Conservation (phyloP, 2,329 filamentous ascomycete species). For the Mariannaea elegans region DNA sequence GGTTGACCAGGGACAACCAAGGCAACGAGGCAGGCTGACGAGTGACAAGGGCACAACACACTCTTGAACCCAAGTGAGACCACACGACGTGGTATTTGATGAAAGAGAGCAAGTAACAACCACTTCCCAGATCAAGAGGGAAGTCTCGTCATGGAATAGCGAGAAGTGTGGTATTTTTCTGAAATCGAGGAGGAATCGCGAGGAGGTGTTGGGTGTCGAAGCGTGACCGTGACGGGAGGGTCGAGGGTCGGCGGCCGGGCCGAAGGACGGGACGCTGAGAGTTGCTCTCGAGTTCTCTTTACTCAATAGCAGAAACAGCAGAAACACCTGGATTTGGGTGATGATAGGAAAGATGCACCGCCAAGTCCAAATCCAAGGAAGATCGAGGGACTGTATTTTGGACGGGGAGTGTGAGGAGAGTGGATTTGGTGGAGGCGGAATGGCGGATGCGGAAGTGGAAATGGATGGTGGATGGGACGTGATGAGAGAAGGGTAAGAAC, state of each 20-base stretch:
- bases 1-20: conserved; percentile 8
- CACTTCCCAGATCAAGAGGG: not conserved
- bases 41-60: conserved; percentile 9
- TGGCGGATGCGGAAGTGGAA: conserved; percentile 22
- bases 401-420: conserved; percentile 9
- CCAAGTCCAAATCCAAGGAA: conserved; percentile 11
- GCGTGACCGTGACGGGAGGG: conserved; percentile 11
- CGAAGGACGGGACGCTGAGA: conserved; percentile 8
- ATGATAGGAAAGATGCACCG: not conserved
- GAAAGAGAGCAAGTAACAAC: conserved; percentile 4
- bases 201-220: conserved; percentile 5
- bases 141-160: conserved; percentile 6
- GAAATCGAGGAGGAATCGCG: no score
- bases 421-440: conserved; percentile 23
- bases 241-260: conserved; percentile 18
- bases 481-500: not conserved
- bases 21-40: conserved; percentile 15
- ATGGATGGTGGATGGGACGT: conserved; percentile 13
- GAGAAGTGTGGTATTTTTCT: not conserved
- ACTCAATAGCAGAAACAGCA: not conserved
- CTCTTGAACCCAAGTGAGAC: conserved; percentile 1
- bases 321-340: not conserved
- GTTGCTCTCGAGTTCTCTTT: not conserved
- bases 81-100: conserved; percentile 9
- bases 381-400: conserved; percentile 8